phyloP scores from a whole-genome alignment of 1,139 yeast species.

The Geotrichum aggregatum region DNA sequence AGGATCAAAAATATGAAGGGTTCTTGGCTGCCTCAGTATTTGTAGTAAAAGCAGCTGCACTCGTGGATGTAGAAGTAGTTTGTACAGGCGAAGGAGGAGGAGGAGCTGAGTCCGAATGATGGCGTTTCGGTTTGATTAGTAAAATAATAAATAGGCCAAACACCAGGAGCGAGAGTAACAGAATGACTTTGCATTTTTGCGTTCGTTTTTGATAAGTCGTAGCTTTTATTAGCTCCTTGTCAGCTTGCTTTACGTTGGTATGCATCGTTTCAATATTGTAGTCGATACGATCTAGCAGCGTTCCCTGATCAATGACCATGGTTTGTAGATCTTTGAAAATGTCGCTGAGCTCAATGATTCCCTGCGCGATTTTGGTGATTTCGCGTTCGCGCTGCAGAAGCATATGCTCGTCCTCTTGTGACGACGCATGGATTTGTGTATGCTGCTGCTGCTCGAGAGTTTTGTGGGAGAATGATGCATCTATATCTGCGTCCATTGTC shows the following conservation, averaged over 20 bases:
- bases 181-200: constrained; percentile 83
- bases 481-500: constrained; percentile 39
- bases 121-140: constrained; percentile 58
- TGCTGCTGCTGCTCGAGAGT: constrained; percentile 42
- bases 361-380: constrained; percentile 85
- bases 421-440: constrained; percentile 14
- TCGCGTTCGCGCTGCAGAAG: constrained; percentile 73
- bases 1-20: constrained; percentile 2
- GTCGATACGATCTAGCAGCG: constrained; percentile 86
- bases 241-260: constrained; percentile 70
- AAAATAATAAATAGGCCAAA: constrained; percentile 68
- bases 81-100: constrained; percentile 14
- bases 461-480: constrained; percentile 39
- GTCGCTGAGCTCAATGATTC: constrained; percentile 86
- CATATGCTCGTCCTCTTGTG: constrained; percentile 20
- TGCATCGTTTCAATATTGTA: constrained; percentile 80
- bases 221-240: constrained; percentile 71
- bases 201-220: constrained; percentile 79
- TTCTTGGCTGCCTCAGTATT: neutral
- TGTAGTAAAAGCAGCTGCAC: neutral
- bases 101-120: constrained; percentile 24
- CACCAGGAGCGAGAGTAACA: constrained; percentile 66
- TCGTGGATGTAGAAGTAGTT: neutral
- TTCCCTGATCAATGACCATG: constrained; percentile 92
- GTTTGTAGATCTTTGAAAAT: constrained; percentile 91